Conservation (phyloP, 148 eudicot species). For the Diospyros lotus region DNA sequence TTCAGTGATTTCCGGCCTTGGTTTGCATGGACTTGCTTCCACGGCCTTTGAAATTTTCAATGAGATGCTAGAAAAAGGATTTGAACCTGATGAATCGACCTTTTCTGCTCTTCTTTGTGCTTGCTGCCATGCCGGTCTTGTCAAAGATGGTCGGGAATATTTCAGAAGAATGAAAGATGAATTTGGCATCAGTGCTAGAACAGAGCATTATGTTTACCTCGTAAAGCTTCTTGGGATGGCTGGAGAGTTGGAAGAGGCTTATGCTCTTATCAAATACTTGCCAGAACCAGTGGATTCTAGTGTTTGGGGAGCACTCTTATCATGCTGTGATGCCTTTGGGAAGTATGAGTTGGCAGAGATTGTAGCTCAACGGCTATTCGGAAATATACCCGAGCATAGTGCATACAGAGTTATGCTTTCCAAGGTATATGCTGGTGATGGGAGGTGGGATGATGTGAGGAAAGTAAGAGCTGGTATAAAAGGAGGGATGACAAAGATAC, state of each 20-base stretch:
- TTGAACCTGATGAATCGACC: constrained; percentile 63
- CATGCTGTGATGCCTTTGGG: constrained; percentile 69
- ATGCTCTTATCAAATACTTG: constrained; percentile 39
- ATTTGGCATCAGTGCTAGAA: constrained; percentile 50
- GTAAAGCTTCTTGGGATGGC: constrained; percentile 76
- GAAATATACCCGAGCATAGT: constrained; percentile 23
- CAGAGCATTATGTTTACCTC: constrained; percentile 73
- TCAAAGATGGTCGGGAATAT: constrained; percentile 43
- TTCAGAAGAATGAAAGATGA: constrained; percentile 54
- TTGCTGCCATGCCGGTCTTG: constrained; percentile 75
- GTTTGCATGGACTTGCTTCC: constrained; percentile 55
- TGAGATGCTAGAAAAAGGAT: constrained; percentile 36
- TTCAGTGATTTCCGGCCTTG: constrained; percentile 56
- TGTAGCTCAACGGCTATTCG: constrained; percentile 34
- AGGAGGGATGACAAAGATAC: constrained; percentile 36
- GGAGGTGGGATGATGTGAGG: constrained; percentile 67
- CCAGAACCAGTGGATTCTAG: constrained; percentile 57
- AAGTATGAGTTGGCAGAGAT: constrained; percentile 50
- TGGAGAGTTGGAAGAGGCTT: constrained; percentile 72
- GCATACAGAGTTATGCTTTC: constrained; percentile 60
- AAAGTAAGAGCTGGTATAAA: constrained; percentile 48
- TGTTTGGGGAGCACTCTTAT: constrained; percentile 82
- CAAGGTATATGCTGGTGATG: constrained; percentile 61
- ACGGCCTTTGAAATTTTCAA: constrained; percentile 51
- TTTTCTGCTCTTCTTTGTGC: constrained; percentile 70